Evolutionary conservation across 2,329 filamentous ascomycete species (phyloP), one percentile per base, ranked within the genome.

Genomic region (Talaromyces piceae): DNA sequence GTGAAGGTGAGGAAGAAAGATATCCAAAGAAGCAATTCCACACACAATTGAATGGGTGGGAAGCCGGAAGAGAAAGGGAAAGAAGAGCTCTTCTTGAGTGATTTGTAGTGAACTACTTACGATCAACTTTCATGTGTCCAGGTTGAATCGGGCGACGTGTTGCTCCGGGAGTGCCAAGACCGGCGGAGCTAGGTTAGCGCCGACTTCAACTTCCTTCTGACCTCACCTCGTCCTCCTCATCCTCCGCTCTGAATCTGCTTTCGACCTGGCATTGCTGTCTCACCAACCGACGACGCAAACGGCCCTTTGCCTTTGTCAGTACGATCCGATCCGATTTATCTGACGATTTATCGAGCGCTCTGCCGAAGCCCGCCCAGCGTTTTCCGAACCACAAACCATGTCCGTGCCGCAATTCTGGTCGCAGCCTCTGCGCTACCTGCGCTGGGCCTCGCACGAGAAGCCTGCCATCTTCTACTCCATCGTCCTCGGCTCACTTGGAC

Each of bases 401-500:
- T 69, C 78, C 54, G 77, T 79, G 50, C 86, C 89, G 62, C 77
- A 78, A 63, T 96, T 98, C 86, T 96, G 86, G 83, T 79, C 82
- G 59, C 79, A 81, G 54, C 93, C 93, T 58, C 65, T 94, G 68
- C 83, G 83, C 63, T 97, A 95, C 82, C 73, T 87, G 64, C 85
- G 85, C 72, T 97, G 91, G 89, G 84, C 90, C 49, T 80, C 87
- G 47, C 85, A 89, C 73, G 86, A 93, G 72, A 87, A 87, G 70
- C 93, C 93, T 47, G 90, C 90, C 54, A 86, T 90, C 75, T 95
- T 96, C 79, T 97, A 83, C 80, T 89, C 88, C 62, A 75, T 88
- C 63, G 66, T 88, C 53, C 74, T 97, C 59, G 91, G 88, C 60
- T 75, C 72, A 57, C 63, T 82, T 50, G 90, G 90, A 9, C 93